Conservation (phyloP, 208 protist genomes). For the Tritrichomonas musculus region DNA sequence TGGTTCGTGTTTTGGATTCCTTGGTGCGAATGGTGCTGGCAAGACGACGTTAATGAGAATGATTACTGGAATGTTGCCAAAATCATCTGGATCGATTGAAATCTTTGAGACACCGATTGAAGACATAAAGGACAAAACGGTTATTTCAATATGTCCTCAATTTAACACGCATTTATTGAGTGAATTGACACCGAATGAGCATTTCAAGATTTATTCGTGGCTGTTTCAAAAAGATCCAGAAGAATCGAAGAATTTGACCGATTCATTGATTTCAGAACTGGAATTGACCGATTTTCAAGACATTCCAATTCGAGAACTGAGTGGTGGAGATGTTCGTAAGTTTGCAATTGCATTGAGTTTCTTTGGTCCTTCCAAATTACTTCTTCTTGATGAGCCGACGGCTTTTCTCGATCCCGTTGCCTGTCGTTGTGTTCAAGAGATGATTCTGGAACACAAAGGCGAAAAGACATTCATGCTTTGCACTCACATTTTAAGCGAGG, state of each 20-base stretch:
- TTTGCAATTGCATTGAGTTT: neutral
- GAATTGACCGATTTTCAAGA: neutral
- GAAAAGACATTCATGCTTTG: slow-evolving; percentile 26
- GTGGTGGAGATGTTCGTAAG: no score
- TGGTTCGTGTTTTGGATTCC: no score
- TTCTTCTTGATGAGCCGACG: slow-evolving; percentile 34
- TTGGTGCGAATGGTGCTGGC: no score
- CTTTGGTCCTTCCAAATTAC: neutral
- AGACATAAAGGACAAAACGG: no score
- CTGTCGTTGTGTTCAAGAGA: neutral
- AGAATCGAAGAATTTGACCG: neutral
- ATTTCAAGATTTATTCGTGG: no score
- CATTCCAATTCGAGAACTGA: neutral
- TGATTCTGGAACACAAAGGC: neutral
- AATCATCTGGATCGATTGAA: slow-evolving; percentile 23
- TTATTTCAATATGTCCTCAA: no score
- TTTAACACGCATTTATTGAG: no score
- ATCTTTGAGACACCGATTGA: neutral
- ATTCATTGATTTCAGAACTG: neutral
- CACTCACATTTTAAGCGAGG: neutral
- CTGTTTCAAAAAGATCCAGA: neutral
- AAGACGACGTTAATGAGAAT: slow-evolving; percentile 42
- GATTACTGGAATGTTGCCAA: slow-evolving; percentile 3
- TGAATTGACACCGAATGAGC: no score
- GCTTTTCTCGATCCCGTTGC: no score